phyloP scores from a whole-genome alignment of 345 rosid species.

The Eucalyptus regnans region DNA sequence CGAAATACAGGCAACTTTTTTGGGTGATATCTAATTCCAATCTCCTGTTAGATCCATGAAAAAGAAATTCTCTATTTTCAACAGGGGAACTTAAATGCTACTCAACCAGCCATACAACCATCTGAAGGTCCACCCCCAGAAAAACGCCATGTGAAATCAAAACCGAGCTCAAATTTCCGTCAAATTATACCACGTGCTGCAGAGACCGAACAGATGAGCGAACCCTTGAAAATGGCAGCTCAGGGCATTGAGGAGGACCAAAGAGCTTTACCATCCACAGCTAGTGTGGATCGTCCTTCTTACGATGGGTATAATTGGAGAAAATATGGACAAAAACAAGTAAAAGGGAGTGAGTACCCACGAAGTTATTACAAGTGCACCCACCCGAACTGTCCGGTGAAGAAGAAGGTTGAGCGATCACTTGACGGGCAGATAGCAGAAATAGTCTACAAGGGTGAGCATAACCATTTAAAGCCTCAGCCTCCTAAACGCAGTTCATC shows the following conservation, averaged over 20 bases:
- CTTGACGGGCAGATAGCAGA: conserved; percentile 85
- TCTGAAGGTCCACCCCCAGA: conserved; percentile 23
- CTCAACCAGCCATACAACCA: conserved; percentile 14
- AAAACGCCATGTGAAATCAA: conserved; percentile 15
- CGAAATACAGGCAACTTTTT: background rate
- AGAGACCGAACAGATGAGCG: conserved; percentile 15
- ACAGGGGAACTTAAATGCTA: conserved; percentile 38
- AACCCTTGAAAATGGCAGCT: conserved; percentile 7
- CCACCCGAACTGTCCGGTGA: conserved; percentile 82
- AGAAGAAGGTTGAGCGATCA: conserved; percentile 94
- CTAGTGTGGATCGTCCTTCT: conserved; percentile 43
- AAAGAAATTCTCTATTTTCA: background rate
- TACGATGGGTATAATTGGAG: conserved; percentile 98
- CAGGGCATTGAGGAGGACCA: conserved; percentile 30
- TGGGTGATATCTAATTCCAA: background rate
- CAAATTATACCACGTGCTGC: conserved; percentile 8
- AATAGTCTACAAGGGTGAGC: conserved; percentile 95
- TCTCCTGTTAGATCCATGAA: background rate
- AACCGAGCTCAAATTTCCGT: conserved; percentile 7
- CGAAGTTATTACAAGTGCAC: conserved; percentile 96
- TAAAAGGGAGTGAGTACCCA: conserved; percentile 95
- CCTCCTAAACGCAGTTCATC: conserved; percentile 48
- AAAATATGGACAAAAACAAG: conserved; percentile 97
- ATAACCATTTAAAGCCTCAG: conserved; percentile 78
- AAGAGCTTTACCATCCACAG: conserved; percentile 7